Evolutionary conservation across 2,329 filamentous ascomycete species (phyloP), one percentile per base, ranked within the genome.

Genomic region (Cytospora piceicola): DNA sequence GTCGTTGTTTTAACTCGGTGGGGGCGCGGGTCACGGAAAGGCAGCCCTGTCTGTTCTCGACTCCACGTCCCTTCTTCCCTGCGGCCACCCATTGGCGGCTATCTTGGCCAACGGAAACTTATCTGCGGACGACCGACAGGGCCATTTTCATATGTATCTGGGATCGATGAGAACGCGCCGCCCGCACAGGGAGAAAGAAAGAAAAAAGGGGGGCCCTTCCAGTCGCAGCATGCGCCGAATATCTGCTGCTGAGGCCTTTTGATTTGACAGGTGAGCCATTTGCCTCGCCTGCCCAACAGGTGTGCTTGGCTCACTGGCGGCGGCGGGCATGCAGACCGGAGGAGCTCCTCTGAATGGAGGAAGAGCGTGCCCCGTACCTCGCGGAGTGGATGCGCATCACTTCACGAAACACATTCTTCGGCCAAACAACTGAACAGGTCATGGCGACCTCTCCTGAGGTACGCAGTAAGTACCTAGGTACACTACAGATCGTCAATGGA

Each of bases 11-110:
- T 42, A 39, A 55, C 56, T 63, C 42, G 53, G 61, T 63, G 61
- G 61, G 61, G 61, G 46, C 61, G 39, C 61, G 39, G 60, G 61
- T 53, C 53, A 63, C 53, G 61, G 61, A 63, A 36, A 29, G 42
- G 34, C 42, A n/a, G 61, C 61, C 61, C 61, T 63, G 49, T 42
- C 53, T 63, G 49, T 30, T 57, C 42, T 49, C 22, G 46, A 49
- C 46, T 49, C 22, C 46, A 24, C 46, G 46, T 49, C 46, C 46
- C 24, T 14, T 24, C 24, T 14, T 24, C 51, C 27, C 61, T 57
- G 61, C 61, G 61, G 61, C 61, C 61, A 46, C 42, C 61, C 61
- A 63, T 49, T 57, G 61, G 61, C 61, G 61, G 61, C 61, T 63
- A 63, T 63, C 39, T 39, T 57, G 61, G 53, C 61, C 61, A 63